Evolutionary conservation across 768 basidiomycete genomes (phyloP), one percentile per base, ranked within the genome.

Genomic region (Russula brevipes): DNA sequence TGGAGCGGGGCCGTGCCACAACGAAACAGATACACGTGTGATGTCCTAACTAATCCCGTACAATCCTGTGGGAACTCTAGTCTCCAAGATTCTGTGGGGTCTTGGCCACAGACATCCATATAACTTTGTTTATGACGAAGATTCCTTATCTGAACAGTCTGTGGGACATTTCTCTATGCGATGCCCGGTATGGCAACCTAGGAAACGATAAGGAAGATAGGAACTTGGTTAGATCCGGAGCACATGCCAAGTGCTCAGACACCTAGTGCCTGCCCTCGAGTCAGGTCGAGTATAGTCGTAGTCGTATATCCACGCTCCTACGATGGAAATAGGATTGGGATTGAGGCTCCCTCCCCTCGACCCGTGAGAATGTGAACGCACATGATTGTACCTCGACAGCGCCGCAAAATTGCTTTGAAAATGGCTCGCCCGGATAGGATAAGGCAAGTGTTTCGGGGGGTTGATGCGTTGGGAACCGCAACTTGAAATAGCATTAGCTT

Each of bases 121-220:
- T 44, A 55, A 35, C 42, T 55, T 55, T 44, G n/a, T 44, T 55
- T n/a, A 6, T 31, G 54, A 42, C 16, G 30, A 30, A 42, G 38
- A n/a, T 59, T 44, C 49, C 49, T 12, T 5, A 46, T 60, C 35
- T 44, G 59, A 38, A 38, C 52, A 5, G 3, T 30, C 35, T 50
- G 42, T 9, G 11, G 30, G n/a, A 46, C 44, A 24, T 38, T 54
- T 39, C 36, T 30, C 30, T 12, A 17, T n/a, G 36, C 19, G 19
- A 11, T 44, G n/a, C 50, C 42, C 33, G 11, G 50, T 59, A 59
- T 52, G 59, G 51, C 24, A 59, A 59, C 33, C 1, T 12, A 19
- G 33, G 47, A 59, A 41, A 33, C 35, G 24, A 24, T 24, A 24
- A 24, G 24, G 24, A 14, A 5, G 31, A 31, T 35, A 14, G 41